These are phyloP conservation scores for Amesomyces nigricolor DNA, from an alignment of 2,329 filamentous ascomycete species.

Conservation along the genomic window DNA sequence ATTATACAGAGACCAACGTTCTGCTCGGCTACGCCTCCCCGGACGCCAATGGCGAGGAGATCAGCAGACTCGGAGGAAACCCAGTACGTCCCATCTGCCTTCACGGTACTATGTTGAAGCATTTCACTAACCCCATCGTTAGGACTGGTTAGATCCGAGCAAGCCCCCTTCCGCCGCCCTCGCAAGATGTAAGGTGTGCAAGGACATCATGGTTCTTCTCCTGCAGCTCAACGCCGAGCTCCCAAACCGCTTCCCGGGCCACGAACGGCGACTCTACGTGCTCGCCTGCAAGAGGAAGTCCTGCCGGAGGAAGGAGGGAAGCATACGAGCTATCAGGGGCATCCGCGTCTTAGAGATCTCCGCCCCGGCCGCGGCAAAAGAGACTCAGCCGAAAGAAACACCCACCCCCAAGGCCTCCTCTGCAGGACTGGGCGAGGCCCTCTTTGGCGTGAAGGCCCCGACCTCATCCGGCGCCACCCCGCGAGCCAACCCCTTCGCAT, in stretches of 20 bases:
- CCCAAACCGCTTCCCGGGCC: conserved; percentile 76
- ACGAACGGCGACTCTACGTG: conserved; percentile 83
- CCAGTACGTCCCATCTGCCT: conserved; percentile 58
- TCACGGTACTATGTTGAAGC: not conserved
- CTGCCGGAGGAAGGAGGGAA: conserved; percentile 78
- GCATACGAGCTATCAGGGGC: conserved; percentile 68
- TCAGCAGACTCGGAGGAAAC: conserved; percentile 81
- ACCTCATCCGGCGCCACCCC: conserved; percentile 19
- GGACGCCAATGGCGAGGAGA: conserved; percentile 71
- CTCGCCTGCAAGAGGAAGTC: conserved; percentile 72
- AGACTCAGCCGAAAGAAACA: conserved; percentile 30
- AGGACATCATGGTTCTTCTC: conserved; percentile 73
- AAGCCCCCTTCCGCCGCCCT: conserved; percentile 68
- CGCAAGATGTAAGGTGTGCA: conserved; percentile 83
- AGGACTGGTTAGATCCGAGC: conserved; percentile 79
- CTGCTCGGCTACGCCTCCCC: conserved; percentile 83
- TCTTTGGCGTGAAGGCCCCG: conserved; percentile 61
- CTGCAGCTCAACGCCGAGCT: conserved; percentile 89
- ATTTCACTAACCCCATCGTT: conserved; percentile 19
- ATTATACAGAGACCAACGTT: conserved; percentile 77
- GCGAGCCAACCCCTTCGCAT: conserved; percentile 45
- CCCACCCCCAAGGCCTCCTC: conserved; percentile 32
- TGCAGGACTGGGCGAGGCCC: conserved; percentile 55
- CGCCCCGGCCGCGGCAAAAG: conserved; percentile 14
- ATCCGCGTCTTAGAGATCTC: conserved; percentile 47